phyloP scores from a whole-genome alignment of 176 grass and related monocot species.

The Avena insularis region DNA sequence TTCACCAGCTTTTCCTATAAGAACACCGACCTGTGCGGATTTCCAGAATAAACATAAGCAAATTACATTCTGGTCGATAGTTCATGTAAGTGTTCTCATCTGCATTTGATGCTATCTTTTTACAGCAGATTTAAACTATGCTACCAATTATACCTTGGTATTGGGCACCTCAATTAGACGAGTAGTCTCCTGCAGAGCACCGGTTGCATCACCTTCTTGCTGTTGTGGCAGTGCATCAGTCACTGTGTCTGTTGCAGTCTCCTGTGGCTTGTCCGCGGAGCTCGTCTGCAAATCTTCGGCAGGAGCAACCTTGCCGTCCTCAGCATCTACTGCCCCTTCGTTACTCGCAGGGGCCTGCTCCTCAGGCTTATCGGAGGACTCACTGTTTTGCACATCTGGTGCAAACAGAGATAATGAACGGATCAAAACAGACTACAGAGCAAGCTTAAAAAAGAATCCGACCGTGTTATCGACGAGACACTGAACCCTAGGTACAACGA shows the following conservation, averaged over 20 bases:
- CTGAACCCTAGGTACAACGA: slow-evolving; percentile 9
- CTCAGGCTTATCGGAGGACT: slow-evolving; percentile 15
- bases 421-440: neutral
- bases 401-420: neutral
- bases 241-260: neutral
- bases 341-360: neutral
- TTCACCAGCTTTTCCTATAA: slow-evolving; percentile 92
- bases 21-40: slow-evolving; percentile 74
- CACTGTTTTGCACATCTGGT: slow-evolving; percentile 40
- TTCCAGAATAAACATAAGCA: neutral
- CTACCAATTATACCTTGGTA: slow-evolving; percentile 60
- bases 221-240: slow-evolving; percentile 31
- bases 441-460: neutral
- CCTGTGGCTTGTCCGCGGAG: slow-evolving; percentile 27
- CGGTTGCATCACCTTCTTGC: slow-evolving; percentile 29
- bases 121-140: neutral
- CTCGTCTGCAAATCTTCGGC: neutral
- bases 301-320: slow-evolving; percentile 39
- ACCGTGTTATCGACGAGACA: neutral
- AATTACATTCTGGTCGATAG: neutral
- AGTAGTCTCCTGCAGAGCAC: slow-evolving; percentile 28
- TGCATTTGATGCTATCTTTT: neutral
- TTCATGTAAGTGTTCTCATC: neutral
- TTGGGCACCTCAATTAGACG: slow-evolving; percentile 87
- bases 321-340: slow-evolving; percentile 19